These are phyloP conservation scores for Triticum monococcum DNA, from an alignment of 176 grass and related monocot genomes.

Conservation along the genomic window DNA sequence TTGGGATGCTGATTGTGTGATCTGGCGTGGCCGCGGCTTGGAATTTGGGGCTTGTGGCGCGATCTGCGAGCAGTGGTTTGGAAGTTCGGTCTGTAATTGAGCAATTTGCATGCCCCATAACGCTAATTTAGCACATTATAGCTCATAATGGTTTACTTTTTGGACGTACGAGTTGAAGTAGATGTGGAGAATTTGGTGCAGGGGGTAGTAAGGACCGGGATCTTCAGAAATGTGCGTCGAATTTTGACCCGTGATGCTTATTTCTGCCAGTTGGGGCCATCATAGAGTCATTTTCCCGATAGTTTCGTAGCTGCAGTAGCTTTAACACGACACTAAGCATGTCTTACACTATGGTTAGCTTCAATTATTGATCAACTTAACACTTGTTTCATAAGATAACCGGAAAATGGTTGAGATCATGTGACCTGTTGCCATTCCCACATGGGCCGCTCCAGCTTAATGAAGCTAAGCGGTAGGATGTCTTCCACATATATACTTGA, in stretches of 20 bases:
- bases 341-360: slow-evolving; percentile 15
- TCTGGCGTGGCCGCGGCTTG: neutral
- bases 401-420: neutral
- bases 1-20: neutral
- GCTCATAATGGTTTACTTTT: no score
- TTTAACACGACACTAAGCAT: neutral
- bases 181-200: neutral
- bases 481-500: neutral
- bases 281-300: neutral
- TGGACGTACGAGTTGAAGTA: neutral
- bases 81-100: neutral
- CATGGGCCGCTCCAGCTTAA: neutral
- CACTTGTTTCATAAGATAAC: neutral
- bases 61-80: neutral
- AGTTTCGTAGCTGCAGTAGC: neutral
- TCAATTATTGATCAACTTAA: slow-evolving; percentile 2
- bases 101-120: no score
- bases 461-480: neutral
- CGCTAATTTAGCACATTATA: no score
- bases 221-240: slow-evolving; percentile 19
- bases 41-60: neutral
- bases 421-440: neutral
- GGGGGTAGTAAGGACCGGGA: neutral
- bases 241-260: neutral
- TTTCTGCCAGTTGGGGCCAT: neutral